These are phyloP conservation scores for Poronia punctata DNA, from an alignment of 495 filamentous ascomycete species.

Conservation along the genomic window DNA sequence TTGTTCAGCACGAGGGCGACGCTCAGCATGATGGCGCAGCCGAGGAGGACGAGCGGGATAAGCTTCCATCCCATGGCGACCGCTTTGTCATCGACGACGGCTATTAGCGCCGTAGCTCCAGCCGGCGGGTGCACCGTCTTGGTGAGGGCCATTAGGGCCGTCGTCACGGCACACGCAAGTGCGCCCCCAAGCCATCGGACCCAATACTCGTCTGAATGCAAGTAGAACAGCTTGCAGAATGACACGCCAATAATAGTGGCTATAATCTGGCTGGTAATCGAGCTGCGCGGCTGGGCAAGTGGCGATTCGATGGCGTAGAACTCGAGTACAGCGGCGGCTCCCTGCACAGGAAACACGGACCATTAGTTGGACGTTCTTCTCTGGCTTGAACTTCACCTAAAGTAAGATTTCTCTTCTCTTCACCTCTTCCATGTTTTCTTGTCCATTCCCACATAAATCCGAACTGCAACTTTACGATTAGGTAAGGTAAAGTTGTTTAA, in stretches of 20 bases:
- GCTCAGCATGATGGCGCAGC: slow-evolving; percentile 55
- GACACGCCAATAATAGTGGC: slow-evolving; percentile 58
- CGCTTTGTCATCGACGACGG: slow-evolving; percentile 53
- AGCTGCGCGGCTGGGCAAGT: slow-evolving; percentile 75
- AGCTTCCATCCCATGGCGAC: slow-evolving; percentile 65
- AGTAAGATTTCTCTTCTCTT: no score
- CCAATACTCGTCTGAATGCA: slow-evolving; percentile 45
- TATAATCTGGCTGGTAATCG: slow-evolving; percentile 64
- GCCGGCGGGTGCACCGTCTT: slow-evolving; percentile 82
- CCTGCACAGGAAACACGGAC: slow-evolving; percentile 46
- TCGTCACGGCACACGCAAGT: slow-evolving; percentile 61
- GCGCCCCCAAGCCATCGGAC: slow-evolving; percentile 63
- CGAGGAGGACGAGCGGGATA: slow-evolving; percentile 60
- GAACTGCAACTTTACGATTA: no score
- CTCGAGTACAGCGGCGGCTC: slow-evolving; percentile 69
- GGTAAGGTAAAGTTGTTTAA: no score
- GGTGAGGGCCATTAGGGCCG: slow-evolving; percentile 66
- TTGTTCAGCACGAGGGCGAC: slow-evolving; percentile 70
- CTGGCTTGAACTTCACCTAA: no score
- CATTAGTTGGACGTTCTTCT: no score
- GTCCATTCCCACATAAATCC: no score
- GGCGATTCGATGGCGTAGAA: slow-evolving; percentile 74
- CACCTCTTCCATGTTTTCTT: no score
- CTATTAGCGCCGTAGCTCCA: slow-evolving; percentile 78
- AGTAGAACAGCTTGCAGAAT: slow-evolving; percentile 65